phyloP scores from a whole-genome alignment of 2,329 filamentous ascomycete genomes.

The Cladosporium sp. region DNA sequence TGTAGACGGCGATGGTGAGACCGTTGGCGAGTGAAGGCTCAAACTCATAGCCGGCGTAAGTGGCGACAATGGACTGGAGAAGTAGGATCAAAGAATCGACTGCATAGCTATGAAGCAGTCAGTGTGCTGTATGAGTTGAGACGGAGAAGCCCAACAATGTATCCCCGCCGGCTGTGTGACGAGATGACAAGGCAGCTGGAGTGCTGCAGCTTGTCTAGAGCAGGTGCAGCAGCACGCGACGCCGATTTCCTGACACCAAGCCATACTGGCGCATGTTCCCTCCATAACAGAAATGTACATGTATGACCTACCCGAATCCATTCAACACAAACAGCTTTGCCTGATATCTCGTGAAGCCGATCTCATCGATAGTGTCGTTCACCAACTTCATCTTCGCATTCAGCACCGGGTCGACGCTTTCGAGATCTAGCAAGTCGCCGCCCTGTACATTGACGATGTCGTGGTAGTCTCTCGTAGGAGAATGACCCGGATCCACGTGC shows the following conservation, averaged over 20 bases:
- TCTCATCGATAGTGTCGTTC: slow-evolving; percentile 62
- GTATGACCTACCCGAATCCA: slow-evolving; percentile 55
- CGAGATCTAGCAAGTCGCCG: slow-evolving; percentile 57
- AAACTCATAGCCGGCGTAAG: slow-evolving; percentile 61
- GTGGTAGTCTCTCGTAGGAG: not conserved
- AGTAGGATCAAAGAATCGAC: slow-evolving; percentile 59
- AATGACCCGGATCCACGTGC: not conserved
- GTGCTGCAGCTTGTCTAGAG: not conserved
- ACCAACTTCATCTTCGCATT: slow-evolving; percentile 69
- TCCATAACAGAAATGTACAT: not conserved
- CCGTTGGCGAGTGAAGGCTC: slow-evolving; percentile 53
- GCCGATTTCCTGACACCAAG: not conserved
- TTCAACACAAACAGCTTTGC: slow-evolving; percentile 62
- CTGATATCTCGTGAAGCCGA: slow-evolving; percentile 56
- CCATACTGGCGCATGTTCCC: not conserved
- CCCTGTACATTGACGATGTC: slow-evolving; percentile 25
- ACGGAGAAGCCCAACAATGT: not conserved
- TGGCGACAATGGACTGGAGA: slow-evolving; percentile 64
- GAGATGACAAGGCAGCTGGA: too few species aligned
- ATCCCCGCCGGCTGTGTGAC: not conserved
- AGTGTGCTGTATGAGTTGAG: not conserved
- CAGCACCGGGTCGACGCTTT: slow-evolving; percentile 62
- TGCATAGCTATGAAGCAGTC: slow-evolving; percentile 47
- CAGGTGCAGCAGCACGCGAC: not conserved
- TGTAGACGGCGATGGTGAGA: slow-evolving; percentile 63